Conservation (phyloP, 1,284 basidiomycete genomes). For the Malassezia nana region DNA sequence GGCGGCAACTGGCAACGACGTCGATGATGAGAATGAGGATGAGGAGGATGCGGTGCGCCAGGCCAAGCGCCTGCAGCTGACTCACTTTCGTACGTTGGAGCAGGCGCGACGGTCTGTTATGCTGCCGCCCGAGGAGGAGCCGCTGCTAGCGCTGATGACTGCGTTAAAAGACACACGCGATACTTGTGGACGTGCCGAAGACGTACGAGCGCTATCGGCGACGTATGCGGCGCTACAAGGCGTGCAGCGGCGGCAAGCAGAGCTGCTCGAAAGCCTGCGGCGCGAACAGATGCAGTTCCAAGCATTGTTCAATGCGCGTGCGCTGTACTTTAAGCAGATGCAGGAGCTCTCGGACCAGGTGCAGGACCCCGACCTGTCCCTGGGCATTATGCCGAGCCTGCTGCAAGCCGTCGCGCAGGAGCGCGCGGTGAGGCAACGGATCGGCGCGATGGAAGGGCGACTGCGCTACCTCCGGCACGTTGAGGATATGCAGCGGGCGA, state of each 20-base stretch:
- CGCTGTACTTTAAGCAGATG: slow-evolving; percentile 39
- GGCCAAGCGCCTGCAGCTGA: slow-evolving; percentile 29
- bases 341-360: slow-evolving; percentile 41
- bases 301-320: slow-evolving; percentile 33
- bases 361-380: slow-evolving; percentile 25
- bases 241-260: slow-evolving; percentile 23
- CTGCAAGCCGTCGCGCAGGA: slow-evolving; percentile 24
- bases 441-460: slow-evolving; percentile 26
- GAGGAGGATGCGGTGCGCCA: slow-evolving; percentile 22
- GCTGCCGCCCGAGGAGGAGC: slow-evolving; percentile 3
- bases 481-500: slow-evolving; percentile 22
- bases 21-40: slow-evolving; percentile 19
- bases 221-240: slow-evolving; percentile 17
- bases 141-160: slow-evolving; percentile 18
- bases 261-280: slow-evolving; percentile 23
- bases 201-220: slow-evolving; percentile 17
- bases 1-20: too few species aligned
- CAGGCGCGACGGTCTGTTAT: slow-evolving; percentile 21
- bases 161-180: slow-evolving; percentile 23
- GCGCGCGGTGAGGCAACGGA: slow-evolving; percentile 15
- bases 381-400: slow-evolving; percentile 20
- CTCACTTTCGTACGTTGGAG: slow-evolving; percentile 33
- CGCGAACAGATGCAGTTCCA: slow-evolving; percentile 21
- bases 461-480: slow-evolving; percentile 36
- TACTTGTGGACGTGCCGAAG: slow-evolving; percentile 15